Evolutionary conservation across 73 alveolate species (phyloP), one percentile per base, ranked within the genome.

Genomic region (Breviolum minutum): DNA sequence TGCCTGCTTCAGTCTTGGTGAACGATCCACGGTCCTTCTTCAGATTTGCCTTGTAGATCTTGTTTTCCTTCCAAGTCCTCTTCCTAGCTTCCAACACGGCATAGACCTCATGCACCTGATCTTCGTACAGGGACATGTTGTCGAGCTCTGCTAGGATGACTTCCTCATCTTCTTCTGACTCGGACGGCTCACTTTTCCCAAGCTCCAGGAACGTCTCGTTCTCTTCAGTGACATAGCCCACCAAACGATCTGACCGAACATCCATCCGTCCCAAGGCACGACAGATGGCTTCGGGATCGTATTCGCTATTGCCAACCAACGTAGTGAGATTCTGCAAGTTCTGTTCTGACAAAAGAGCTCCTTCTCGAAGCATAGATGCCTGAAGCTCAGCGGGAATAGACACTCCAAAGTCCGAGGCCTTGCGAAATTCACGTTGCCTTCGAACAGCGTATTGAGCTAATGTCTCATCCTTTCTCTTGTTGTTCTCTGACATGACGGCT

Each of bases 41-140:
- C 22, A 69, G 30, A 19, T 68, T 48, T 4, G 95, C 95, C 71
- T 88, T 88, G 86, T 32, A 69, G 54, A 48, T 32, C 86, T 69
- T 40, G 74, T 88, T 88, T 86, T 88, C 86, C 73, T 70, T 69
- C 95, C 95, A 88, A 0, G 95, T 32, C 29, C 95, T 12, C 6
- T 60, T 22, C 14, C 86, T 29, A 13, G 32, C 60, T 73, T 88
- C 95, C 16, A 88, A 8, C 27, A 88, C 69, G 7, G 95, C 95
- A 19, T 68, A 88, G 24, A 88, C 95, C 63, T 68, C 68, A 12
- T 12, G 16, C 0, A 77, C 73, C 95, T 88, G 95, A 22, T 88
- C 95, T 62, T 30, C 84, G 20, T 24, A 54, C 63, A 88, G 63
- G 9, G 30, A 63, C 61, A 88, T 4, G 60, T 27, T 69, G 26